phyloP scores from a whole-genome alignment of 768 basidiomycete genomes.

The Boletus vermiculosoides region DNA sequence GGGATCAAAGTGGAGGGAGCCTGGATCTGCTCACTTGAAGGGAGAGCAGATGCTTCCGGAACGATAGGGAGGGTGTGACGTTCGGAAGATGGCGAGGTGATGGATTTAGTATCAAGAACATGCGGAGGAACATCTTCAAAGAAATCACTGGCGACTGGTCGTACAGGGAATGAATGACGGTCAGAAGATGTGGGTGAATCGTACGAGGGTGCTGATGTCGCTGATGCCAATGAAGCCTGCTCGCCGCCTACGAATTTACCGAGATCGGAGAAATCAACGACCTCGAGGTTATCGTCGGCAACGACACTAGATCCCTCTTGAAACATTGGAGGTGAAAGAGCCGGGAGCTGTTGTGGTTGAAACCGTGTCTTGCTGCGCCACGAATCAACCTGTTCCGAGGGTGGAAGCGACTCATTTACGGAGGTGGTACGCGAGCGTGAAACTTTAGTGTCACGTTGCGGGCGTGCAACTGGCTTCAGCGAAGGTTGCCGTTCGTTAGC shows the following conservation, averaged over 20 bases:
- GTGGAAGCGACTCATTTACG: conserved; percentile 29
- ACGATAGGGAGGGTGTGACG: conserved; percentile 13
- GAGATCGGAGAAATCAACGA: conserved; percentile 80
- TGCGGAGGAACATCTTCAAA: conserved; percentile 51
- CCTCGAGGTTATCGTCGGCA: conserved; percentile 64
- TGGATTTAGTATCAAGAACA: conserved; percentile 40
- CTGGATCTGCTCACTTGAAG: conserved; percentile 10
- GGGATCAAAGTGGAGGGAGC: background rate
- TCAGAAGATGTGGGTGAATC: conserved; percentile 20
- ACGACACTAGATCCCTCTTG: conserved; percentile 40
- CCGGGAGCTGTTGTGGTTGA: conserved; percentile 29
- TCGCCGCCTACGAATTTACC: conserved; percentile 60
- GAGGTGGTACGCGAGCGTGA: conserved; percentile 3
- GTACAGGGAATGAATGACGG: conserved; percentile 32
- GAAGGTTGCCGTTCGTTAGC: conserved; percentile 37
- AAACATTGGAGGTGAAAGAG: conserved; percentile 35
- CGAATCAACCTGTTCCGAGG: conserved; percentile 47
- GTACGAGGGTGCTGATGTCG: conserved; percentile 17
- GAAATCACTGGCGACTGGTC: conserved; percentile 69
- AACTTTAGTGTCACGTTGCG: conserved; percentile 16
- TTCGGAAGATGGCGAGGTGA: conserved; percentile 18
- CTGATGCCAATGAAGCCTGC: conserved; percentile 6
- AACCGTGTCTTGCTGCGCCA: conserved; percentile 57
- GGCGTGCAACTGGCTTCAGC: conserved; percentile 27
- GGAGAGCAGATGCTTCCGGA: conserved; percentile 14